A percentile compares a stretch with the other conserved stretches of the same genome.
Evolutionary conservation across 2,329 filamentous ascomycete genomes (phyloP).

Genomic region (Colletotrichum tamarilloi): DNA sequence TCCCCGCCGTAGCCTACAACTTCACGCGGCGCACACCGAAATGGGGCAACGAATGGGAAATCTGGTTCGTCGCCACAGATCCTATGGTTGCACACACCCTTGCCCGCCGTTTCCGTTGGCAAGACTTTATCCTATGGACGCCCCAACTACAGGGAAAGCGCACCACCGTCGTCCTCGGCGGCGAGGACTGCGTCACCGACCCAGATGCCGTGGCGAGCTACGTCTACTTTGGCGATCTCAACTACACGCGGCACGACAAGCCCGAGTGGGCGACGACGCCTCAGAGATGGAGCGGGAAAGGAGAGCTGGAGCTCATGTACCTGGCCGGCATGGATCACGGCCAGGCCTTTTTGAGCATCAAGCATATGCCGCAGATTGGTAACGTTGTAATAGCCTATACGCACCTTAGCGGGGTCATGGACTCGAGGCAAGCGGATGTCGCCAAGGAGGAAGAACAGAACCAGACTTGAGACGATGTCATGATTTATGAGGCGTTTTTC

Average conservation of each 20-base stretch:
- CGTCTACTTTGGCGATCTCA: conserved; percentile 38
- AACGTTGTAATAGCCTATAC: conserved; percentile 30
- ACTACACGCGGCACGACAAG: conserved; percentile 32
- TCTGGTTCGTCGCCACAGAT: conserved; percentile 79
- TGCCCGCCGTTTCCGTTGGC: conserved; percentile 77
- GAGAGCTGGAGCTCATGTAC: conserved; percentile 41
- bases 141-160: conserved; percentile 63
- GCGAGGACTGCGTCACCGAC: conserved; percentile 40
- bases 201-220: conserved; percentile 41
- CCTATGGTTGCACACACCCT: conserved; percentile 73
- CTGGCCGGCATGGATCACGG: conserved; percentile 41
- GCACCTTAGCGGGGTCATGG: conserved; percentile 12
- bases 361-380: conserved; percentile 27
- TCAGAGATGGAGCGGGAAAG: conserved; percentile 38
- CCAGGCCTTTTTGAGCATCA: conserved; percentile 35
- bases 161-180: conserved; percentile 39
- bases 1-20: conserved; percentile 78
- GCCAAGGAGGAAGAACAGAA: conserved; percentile 29
- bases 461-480: neutral
- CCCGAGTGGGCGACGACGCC: conserved; percentile 35
- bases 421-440: conserved; percentile 12
- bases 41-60: conserved; percentile 73
- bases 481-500: neutral
- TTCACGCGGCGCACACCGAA: conserved; percentile 67
- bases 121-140: conserved; percentile 76